These are phyloP conservation scores for Acacia pycnantha DNA, from an alignment of 331 rosid genomes.

Conservation along the genomic window DNA sequence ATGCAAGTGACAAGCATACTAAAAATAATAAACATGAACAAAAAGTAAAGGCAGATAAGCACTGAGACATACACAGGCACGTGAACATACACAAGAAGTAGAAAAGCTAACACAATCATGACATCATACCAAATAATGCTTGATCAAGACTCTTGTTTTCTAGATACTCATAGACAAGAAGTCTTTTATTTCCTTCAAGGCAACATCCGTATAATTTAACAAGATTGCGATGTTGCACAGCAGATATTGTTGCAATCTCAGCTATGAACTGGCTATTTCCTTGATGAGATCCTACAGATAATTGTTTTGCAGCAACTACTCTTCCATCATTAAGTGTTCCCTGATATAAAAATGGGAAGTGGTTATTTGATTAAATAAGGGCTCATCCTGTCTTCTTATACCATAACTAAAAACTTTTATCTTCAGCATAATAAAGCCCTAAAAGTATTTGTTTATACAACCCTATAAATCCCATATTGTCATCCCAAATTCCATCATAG, in stretches of 20 bases:
- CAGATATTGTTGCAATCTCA: conserved; percentile 85
- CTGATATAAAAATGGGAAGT: conserved; percentile 33
- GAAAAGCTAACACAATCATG: not conserved
- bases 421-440: not conserved
- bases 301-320: conserved; percentile 74
- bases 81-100: not conserved
- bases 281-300: conserved; percentile 70
- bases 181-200: conserved; percentile 65
- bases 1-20: conserved; percentile 1
- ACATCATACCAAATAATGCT: conserved; percentile 71
- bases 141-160: conserved; percentile 86
- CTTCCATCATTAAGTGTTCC: conserved; percentile 78
- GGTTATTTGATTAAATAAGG: not conserved
- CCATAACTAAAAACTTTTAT: not conserved
- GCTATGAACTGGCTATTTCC: conserved; percentile 77
- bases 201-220: conserved; percentile 83
- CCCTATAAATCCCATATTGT: not conserved
- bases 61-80: not conserved
- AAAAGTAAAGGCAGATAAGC: not conserved
- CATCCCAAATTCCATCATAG: not conserved
- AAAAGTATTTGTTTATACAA: not conserved
- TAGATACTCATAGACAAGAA: conserved; percentile 80
- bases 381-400: not conserved
- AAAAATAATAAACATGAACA: not conserved
- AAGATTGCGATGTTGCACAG: conserved; percentile 85